Percentiles rank a stretch among this genome's conserved stretches.
Conservation (phyloP, 1,284 basidiomycete genomes). For the Pseudozyma flocculosa region DNA sequence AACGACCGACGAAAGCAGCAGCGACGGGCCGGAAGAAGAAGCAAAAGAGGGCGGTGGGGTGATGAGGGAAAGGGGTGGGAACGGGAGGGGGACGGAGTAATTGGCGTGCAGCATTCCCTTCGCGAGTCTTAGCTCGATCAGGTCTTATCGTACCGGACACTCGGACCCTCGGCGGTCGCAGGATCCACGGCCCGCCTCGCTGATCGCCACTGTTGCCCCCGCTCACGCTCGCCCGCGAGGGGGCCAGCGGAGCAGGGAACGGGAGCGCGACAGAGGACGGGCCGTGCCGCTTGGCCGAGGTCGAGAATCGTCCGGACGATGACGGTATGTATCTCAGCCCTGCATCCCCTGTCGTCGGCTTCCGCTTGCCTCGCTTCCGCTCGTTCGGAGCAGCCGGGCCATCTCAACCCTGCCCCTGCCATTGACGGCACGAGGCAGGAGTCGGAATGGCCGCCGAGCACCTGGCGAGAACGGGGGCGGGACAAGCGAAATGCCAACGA, state of each 20-base stretch:
- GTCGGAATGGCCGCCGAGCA: too few relatives aligned
- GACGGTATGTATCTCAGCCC: slow-evolving; percentile 50
- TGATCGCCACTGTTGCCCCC: too few relatives aligned
- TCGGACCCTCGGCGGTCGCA: neutral
- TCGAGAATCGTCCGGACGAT: slow-evolving; percentile 6
- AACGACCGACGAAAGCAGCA: neutral
- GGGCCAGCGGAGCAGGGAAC: neutral
- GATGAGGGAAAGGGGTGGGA: neutral
- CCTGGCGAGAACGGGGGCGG: too few relatives aligned
- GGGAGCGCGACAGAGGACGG: too few relatives aligned
- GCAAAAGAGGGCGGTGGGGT: neutral
- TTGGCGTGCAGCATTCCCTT: slow-evolving; percentile 55
- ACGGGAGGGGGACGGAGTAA: neutral
- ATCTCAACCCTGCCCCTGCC: too few relatives aligned
- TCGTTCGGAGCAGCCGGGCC: too few relatives aligned
- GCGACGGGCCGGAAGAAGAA: neutral
- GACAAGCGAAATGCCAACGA: slow-evolving; percentile 4
- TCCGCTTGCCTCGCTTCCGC: neutral
- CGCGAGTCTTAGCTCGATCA: slow-evolving; percentile 59
- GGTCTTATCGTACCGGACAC: slow-evolving; percentile 37
- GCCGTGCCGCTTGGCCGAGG: too few relatives aligned
- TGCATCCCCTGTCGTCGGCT: neutral
- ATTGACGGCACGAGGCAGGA: too few relatives aligned
- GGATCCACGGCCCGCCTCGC: too few relatives aligned
- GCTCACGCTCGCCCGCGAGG: neutral